A percentile compares a stretch with the other conserved stretches of the same genome.
Evolutionary conservation across 768 basidiomycete species (phyloP).

Genomic region (Rhizopogon vinicolor): DNA sequence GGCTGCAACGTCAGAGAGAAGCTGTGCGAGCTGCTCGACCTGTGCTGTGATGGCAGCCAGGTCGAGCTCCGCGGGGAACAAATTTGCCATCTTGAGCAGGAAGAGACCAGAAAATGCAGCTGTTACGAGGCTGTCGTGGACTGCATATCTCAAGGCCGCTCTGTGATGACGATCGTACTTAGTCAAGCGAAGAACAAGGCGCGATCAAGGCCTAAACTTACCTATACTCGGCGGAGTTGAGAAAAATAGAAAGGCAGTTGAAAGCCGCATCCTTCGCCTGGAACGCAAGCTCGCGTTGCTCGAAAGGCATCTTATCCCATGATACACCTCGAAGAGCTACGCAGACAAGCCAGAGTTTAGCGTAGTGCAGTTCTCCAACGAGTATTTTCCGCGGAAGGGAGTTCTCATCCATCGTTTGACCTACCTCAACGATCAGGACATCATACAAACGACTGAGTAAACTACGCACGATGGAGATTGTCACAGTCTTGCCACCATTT

Average conservation of each 20-base stretch:
- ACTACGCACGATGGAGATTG: constrained; percentile 65
- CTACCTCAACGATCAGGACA: constrained; percentile 29
- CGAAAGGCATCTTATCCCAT: constrained; percentile 96
- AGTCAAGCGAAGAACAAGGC: neutral
- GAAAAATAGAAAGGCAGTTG: constrained; percentile 78
- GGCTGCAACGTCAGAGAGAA: constrained; percentile 90
- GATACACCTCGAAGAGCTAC: constrained; percentile 86
- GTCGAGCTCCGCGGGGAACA: constrained; percentile 85
- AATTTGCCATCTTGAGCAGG: constrained; percentile 89
- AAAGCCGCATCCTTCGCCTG: constrained; percentile 93
- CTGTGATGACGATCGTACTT: constrained; percentile 31
- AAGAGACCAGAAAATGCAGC: constrained; percentile 90
- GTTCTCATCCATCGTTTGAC: constrained; percentile 79
- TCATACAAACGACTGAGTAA: neutral
- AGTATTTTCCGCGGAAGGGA: constrained; percentile 84
- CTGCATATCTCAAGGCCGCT: constrained; percentile 86
- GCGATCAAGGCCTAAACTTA: constrained; percentile 25
- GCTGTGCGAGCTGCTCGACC: constrained; percentile 86
- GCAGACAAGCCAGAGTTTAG: constrained; percentile 93
- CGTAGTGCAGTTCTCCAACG: constrained; percentile 84
- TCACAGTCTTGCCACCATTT: constrained; percentile 92
- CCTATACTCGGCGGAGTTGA: constrained; percentile 79
- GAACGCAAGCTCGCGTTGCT: constrained; percentile 92
- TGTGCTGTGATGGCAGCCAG: constrained; percentile 71
- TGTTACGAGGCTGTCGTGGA: constrained; percentile 89